Base-by-base conservation (phyloP, 2,329 filamentous ascomycete species). In the Venturia effusa region DNA sequence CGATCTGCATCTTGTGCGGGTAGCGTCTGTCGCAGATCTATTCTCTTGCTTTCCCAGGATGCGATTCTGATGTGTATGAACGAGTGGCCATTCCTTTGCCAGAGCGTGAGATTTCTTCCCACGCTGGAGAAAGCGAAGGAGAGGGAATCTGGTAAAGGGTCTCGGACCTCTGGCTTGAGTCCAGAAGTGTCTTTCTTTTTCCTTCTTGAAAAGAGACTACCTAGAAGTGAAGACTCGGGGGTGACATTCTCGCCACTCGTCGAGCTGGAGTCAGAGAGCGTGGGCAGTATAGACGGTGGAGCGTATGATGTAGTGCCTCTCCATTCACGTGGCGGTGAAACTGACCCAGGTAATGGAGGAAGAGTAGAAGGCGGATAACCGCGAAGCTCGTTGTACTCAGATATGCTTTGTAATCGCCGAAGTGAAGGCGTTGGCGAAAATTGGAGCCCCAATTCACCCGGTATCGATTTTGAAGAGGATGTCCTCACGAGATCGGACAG, bases 31-130 rank as follows among this genome's bases (percentile, higher is more conserved):
- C 37, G 27, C 59, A 41, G 24, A 32, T 32, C 15, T n/a, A 61
- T 27, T 8, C 27, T 40, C 34, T 40, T 61, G 15, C 59, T 61
- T 45, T 61, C 59, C 59, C 37, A 41, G 8, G 59, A 40, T 17
- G 37, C 22, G 22, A 45, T 45, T 11, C 27, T 41, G 22, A 61
- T 61, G n/a, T 32, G 59, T 8, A 61, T 45, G 34, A 61, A 27
- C 13, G 34, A 61, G 17, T 61, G 37, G 19, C 34, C 59, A 45
- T 61, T 61, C 59, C 41, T 61, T 24, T n/a, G 59, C 59, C 59
- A 61, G n/a, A 41, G 37, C 11, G n/a, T 17, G 15, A 61, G 34
- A 24, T 61, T 40, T 5, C 41, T 40, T 27, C 37, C 37, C 27
- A 22, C 22, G n/a, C 34, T n/a, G 11, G 59, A 61, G 27, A 61